Evolutionary conservation across 2,329 filamentous ascomycete species (phyloP), one percentile per base, ranked within the genome.

Genomic region (Talaromyces sp.): DNA sequence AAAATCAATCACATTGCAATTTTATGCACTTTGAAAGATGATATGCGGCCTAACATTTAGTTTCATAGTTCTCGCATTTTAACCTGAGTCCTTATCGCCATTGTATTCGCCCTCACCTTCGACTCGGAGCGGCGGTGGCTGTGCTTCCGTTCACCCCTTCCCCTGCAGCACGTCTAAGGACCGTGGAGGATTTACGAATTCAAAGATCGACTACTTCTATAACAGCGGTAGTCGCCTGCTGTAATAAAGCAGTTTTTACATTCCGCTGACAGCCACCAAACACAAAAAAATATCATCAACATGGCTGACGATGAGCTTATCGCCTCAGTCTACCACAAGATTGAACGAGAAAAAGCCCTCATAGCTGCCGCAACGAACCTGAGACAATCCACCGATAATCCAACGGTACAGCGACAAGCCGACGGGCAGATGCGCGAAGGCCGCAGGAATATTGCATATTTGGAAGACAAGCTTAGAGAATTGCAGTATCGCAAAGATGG

Each of bases 361-460:
- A 95, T 99, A 84, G 91, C 91, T 79, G 94, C 92, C 73, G 94
- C 94, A 71, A 95, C 92, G 81, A 88, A 91, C 73, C 97, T 99
- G 93, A 90, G 93, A 80, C 90, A 93, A 81, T 93, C 95, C 79
- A 97, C 94, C 72, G 92, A 92, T 82, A 99, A 99, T 80, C 90
- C 93, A 71, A 86, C 89, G 68, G 94, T 98, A 69, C 90, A 93
- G 75, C 93, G 93, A 72, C 88, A 92, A 74, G 88, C 97, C 78
- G 94, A 98, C 76, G 90, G 89, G 68, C 93, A 97, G 81, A 96
- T 99, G 80, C 91, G 93, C 76, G 94, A 98, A 80, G 92, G 92
- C 70, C 89, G 91, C 71, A 87, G 93, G 73, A 98, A 98, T 78
- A 91, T 99, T 73, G 89, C 93, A 78, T 99, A 98, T 81, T 90